Evolutionary conservation across 805 yeast genomes (phyloP), one percentile per base, ranked within the genome.

Genomic region (Candida corydali): DNA sequence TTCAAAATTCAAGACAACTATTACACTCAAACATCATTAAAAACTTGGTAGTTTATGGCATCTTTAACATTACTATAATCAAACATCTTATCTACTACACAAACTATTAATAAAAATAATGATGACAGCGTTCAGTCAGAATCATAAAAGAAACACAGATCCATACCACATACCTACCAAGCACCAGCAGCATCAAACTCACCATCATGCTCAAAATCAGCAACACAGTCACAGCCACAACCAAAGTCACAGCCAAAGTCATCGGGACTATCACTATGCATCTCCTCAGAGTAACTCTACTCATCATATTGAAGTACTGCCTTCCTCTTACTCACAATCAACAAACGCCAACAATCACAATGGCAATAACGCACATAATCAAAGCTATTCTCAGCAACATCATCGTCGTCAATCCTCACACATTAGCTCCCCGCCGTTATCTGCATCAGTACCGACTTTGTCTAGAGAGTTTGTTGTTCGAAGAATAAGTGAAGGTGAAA

Each of bases 401-500:
- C 26, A 5, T 24, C 26, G 17, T 38, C 10, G 29, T 33, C 17
- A 39, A 37, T 14, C 36, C 34, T 12, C 42, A 39, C 15, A 37
- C 38, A n/a, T 22, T 16, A 27, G 19, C 6, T 29, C 28, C 11
- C 34, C 39, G 3, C 26, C 39, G 17, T 20, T 26, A 18, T 22
- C 41, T 12, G 24, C 49, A 32, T 17, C 34, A 18, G 68, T 64
- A n/a, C 73, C 76, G 9, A 51, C 73, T 40, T 56, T 78, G 33
- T 63, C 76, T 4, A 59, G 84, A 42, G 82, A 82, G 45, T 83
- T 85, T 58, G 94, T 86, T 3, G 91, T 83, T 11, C 69, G 95
- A 43, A 68, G 95, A 38, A 84, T 84, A 36, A 76, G 86, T 33
- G 95, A 86, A 56, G 95, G 95, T 32, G 94, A 85, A 54, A 77